Base-by-base conservation (phyloP, 1,284 basidiomycete species). In the Heterobasidion annosum region DNA sequence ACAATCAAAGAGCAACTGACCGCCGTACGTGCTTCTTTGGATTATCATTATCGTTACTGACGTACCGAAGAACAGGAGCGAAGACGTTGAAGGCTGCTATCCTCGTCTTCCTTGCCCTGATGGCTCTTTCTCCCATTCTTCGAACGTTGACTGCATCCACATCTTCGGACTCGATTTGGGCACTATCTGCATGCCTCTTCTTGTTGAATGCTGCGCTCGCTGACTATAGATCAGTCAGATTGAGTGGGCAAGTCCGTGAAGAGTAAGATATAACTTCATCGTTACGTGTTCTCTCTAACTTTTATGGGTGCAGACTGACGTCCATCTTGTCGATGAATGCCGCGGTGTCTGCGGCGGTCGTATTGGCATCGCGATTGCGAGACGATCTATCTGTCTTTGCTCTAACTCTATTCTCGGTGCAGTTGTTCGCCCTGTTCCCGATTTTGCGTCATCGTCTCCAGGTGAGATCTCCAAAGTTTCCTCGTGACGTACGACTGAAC, bases 101-200 rank as follows among this genome's bases (percentile, higher is more conserved):
- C 48, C 77, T 98, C 51, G 88, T 96, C 54, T 90, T 94, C 62
- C 78, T 98, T 6, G 82, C 92, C 2, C 77, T 99, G 54, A 82
- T 96, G 69, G 86, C 94, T 5, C 77, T 98, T 46, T 88, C 94
- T 0, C 97, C 97, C 1, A 89, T 98, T 4, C 73, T 99, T 55
- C 82, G 89, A 59, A 98, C 95, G 1, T 72, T 99, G 61, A 97
- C 93, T 10, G 91, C 92, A 44, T 91, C 95, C 8, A 98, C 95
- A 0, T 98, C 96, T 16, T 90, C 88, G 12, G 97, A 99, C 68
- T 94, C 93, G 32, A 97, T 98, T 61, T 98, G 94, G 93, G 95
- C 95, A 7, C 72, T 98, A 48, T 83, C 91, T 48, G 79, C 80
- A 12, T 71, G 72, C 59, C 73, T 93, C 35, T 83, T 89, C 62